phyloP scores from a whole-genome alignment of 73 alveolate species.

The Stentor roeselii region DNA sequence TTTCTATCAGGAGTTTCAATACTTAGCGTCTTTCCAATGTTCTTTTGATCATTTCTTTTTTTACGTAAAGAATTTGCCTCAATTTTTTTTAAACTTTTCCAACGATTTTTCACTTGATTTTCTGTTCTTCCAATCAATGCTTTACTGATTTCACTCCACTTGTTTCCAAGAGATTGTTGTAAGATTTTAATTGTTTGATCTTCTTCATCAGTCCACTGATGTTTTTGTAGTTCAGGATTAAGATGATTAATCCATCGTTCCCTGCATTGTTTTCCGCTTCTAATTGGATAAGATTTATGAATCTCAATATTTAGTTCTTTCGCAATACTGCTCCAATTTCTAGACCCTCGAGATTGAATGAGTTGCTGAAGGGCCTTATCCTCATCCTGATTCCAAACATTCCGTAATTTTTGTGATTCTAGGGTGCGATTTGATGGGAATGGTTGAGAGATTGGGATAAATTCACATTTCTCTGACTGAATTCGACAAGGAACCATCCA shows the following conservation, averaged over 20 bases:
- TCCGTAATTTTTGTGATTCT: background rate
- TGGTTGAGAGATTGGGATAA: background rate
- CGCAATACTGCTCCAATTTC: background rate
- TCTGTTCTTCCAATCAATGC: background rate
- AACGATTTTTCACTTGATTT: background rate
- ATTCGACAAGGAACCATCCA: slow-evolving; percentile 1
- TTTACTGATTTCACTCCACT: background rate
- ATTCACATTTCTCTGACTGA: background rate
- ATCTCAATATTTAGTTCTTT: background rate
- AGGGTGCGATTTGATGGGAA: background rate
- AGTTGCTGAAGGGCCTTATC: background rate
- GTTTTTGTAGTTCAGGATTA: background rate
- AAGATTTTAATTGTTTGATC: background rate
- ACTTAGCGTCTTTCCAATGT: too few species aligned
- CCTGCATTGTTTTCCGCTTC: slow-evolving; percentile 2
- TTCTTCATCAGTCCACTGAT: background rate
- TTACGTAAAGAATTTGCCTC: too few species aligned
- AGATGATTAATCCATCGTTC: background rate
- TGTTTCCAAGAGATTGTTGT: background rate
- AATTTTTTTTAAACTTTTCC: background rate
- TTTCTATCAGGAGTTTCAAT: too few species aligned
- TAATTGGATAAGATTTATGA: background rate
- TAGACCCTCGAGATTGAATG: background rate
- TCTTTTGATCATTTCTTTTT: too few species aligned
- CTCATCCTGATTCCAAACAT: background rate